Base-by-base conservation (phyloP, 108 stramenopile genomes). In the Stephanodiscus triporus region DNA sequence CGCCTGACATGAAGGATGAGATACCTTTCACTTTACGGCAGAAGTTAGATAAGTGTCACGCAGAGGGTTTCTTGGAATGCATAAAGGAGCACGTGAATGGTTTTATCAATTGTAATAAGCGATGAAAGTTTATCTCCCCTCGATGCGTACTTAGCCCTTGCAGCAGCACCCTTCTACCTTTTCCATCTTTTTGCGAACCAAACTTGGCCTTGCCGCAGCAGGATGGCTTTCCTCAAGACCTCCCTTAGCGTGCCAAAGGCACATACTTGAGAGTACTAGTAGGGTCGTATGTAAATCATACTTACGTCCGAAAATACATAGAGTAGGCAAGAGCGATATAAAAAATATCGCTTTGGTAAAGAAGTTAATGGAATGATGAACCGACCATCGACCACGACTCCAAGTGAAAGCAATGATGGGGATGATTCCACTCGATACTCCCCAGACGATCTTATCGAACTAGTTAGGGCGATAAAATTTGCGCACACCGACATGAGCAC, bases 31-130 rank as follows among this genome's bases (percentile, higher is more conserved):
- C 61, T 1, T 49, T 95, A 54, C 72, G 77, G 54, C 82, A 86
- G 58, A 85, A 85, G 56, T 67, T 95, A 10, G 88, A 92, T 54
- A 82, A 82, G 63, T 95, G 94, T 66, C 90, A 95, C 55, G 70
- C 71, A 34, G 94, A 95, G 73, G 94, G 94, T 13, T 95, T 95
- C 71, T 56, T 91, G 19, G 77, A 95, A 29, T 91, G 91, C 54
- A 88, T 95, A 11, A 66, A 80, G 57, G 87, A 87, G 66, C 94
- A 95, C 61, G 88, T 90, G 9, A 36, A 47, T 10, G 57, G 84
- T 24, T 79, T 94, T 22, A 82, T 76, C 11, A 86, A 84, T 53
- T 72, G 66, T 70, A 86, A 86, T 60, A 66, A 45, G 40, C 30
- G 56, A 27, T 57, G 51, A 66, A 71, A 54, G 11, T 45, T 0